Conservation (phyloP, 495 filamentous ascomycete genomes). For the Xylaria acuta region DNA sequence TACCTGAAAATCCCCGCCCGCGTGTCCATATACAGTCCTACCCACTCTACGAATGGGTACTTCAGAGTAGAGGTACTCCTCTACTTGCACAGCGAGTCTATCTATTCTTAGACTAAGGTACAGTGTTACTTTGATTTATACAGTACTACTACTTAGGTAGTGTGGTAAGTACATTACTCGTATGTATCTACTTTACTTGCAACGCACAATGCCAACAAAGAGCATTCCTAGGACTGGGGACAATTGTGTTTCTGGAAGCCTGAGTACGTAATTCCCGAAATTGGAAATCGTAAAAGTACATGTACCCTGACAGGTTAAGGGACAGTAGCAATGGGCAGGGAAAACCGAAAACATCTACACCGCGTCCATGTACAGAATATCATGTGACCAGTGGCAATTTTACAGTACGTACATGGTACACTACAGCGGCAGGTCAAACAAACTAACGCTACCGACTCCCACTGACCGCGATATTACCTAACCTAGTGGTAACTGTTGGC, state of each 20-base stretch:
- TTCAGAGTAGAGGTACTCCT: conserved; percentile 6
- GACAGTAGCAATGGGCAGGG: background rate
- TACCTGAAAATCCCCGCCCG: conserved; percentile 43
- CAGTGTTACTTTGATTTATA: background rate
- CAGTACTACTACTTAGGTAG: no score
- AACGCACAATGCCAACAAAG: background rate
- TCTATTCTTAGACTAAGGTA: background rate
- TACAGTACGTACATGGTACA: background rate
- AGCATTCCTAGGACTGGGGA: background rate
- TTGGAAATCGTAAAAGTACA: background rate
- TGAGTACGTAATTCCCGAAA: background rate
- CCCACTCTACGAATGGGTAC: background rate
- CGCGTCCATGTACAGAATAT: background rate
- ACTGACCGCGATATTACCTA: background rate
- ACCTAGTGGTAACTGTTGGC: background rate
- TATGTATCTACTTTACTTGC: background rate
- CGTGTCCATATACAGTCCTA: conserved; percentile 7
- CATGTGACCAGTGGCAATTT: conserved; percentile 15
- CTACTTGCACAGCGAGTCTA: conserved; percentile 5
- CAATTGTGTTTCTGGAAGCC: background rate
- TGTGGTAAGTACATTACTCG: background rate
- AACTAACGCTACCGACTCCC: background rate
- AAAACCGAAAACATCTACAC: background rate
- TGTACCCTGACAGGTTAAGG: background rate
- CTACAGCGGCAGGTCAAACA: background rate